A percentile compares a stretch with the other conserved stretches of the same genome.
Evolutionary conservation across 2,329 filamentous ascomycete genomes (phyloP).

Genomic region (Aspergillus brunneoviolaceus): DNA sequence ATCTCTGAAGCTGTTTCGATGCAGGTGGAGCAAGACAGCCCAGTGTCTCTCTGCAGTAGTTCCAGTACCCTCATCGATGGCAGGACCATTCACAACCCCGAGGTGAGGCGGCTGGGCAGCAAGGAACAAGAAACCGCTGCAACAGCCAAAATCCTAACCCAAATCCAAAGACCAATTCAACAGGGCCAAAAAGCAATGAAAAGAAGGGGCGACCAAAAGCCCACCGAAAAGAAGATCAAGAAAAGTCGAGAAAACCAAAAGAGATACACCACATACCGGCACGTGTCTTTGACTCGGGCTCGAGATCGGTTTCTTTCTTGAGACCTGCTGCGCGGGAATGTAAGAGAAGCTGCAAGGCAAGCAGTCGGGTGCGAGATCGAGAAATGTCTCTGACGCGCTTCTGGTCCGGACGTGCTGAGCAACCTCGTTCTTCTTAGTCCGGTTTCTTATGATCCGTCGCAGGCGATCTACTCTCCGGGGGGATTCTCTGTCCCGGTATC

Average conservation of each 20-base stretch:
- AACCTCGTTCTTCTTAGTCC: slow-evolving; percentile 2
- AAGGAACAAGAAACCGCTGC: slow-evolving; percentile 12
- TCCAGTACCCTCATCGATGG: slow-evolving; percentile 10
- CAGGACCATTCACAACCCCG: slow-evolving; percentile 10
- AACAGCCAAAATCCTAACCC: not conserved
- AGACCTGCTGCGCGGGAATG: slow-evolving; percentile 22
- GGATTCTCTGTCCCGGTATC: slow-evolving; percentile 3
- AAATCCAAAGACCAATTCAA: not conserved
- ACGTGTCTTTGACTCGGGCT: slow-evolving; percentile 18
- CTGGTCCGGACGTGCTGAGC: slow-evolving; percentile 3
- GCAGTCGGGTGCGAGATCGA: slow-evolving; percentile 15
- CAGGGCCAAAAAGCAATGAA: not conserved
- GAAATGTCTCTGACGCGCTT: slow-evolving; percentile 16
- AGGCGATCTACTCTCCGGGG: not conserved
- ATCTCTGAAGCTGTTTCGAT: slow-evolving; percentile 2
- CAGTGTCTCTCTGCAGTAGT: slow-evolving; percentile 5
- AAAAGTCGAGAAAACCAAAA: slow-evolving; percentile 8
- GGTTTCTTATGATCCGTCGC: slow-evolving; percentile 2
- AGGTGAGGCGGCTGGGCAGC: slow-evolving; percentile 11
- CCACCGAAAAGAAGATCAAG: not conserved
- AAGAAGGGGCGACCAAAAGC: slow-evolving; percentile 1
- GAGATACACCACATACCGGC: slow-evolving; percentile 20
- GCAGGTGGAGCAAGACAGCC: slow-evolving; percentile 8
- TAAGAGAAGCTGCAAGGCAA: slow-evolving; percentile 26
- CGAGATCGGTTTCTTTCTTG: slow-evolving; percentile 14